A percentile compares a stretch with the other conserved stretches of the same genome.
These are phyloP conservation scores for Podospora pseudocomata DNA, from an alignment of 495 filamentous ascomycete species.

Conservation along the genomic window DNA sequence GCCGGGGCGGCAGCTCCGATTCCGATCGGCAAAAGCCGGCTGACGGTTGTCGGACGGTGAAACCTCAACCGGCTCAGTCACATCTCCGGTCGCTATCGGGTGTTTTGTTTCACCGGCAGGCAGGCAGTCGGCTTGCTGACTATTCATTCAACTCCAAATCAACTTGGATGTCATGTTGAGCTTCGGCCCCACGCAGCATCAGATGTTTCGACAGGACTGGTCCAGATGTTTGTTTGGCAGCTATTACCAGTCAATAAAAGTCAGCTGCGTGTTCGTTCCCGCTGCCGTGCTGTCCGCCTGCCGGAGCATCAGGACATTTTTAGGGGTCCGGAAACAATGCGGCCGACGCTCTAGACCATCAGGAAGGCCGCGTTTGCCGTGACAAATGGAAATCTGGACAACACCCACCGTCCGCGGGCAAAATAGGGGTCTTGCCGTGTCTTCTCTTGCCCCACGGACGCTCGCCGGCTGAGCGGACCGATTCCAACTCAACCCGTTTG, in stretches of 20 bases:
- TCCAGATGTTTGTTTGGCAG: neutral
- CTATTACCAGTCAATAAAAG: neutral
- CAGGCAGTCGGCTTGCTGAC: neutral
- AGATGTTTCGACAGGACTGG: neutral
- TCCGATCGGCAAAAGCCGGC: slow-evolving; percentile 16
- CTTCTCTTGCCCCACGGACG: neutral
- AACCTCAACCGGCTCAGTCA: neutral
- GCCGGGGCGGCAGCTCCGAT: neutral
- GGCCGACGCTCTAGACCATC: slow-evolving; percentile 3
- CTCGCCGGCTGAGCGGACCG: neutral
- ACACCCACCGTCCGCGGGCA: neutral
- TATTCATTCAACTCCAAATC: neutral
- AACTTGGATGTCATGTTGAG: neutral
- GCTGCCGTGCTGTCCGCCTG: neutral
- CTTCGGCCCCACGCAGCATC: neutral
- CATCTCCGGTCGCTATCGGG: neutral
- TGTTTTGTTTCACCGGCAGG: neutral
- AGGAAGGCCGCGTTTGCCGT: neutral
- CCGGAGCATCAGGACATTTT: slow-evolving; percentile 4
- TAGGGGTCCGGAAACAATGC: slow-evolving; percentile 1
- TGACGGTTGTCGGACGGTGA: neutral
- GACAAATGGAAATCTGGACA: slow-evolving; percentile 10
- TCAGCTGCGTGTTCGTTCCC: neutral
- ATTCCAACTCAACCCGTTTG: neutral
- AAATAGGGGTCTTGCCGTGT: neutral